Base-by-base conservation (phyloP, 208 protist species). In the Trypanosoma scelopori region DNA sequence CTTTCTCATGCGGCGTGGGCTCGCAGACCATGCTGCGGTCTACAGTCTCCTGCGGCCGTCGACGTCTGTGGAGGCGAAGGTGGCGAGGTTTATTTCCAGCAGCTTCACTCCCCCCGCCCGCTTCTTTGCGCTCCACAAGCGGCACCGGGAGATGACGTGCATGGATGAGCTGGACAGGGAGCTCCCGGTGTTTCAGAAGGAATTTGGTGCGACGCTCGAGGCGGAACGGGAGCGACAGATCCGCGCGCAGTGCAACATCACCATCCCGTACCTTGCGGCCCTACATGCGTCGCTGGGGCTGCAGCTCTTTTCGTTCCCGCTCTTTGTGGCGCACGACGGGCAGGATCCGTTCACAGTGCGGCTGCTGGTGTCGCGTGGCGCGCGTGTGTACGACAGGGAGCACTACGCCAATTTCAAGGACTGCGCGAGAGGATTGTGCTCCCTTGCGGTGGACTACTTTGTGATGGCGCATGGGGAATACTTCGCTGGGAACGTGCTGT, bases 391-490 rank as follows among this genome's bases (percentile, higher is more conserved):
- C 20, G 28, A 41, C 3, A 41, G 41, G 20, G 5, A 41, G 4
- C 30, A 57, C 30, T 57, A 57, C 20, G 5, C 12, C 1, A 1
- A 57, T 1, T 57, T 42, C 41, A 3, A 57, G 20, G 52, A 57
- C 20, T 57, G 52, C 28, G 12, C 30, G 6, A 3, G 27, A 20
- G 52, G 52, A n/a, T 18, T 57, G 28, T 57, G 52, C 37, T 23
- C 52, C 2, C 35, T 57, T 45, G n/a, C 52, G 1, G 52, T 57
- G 30, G 52, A 57, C 20, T 57, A 45, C 20, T 57, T 57, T 57
- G 30, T 57, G 6, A 27, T 57, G 20, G 37, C 28, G 15, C 9
- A 22, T n/a, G 52, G 27, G 18, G 20, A 57, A 16, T 57, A 57
- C 30, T 57, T 57, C 37, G 20, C 12, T 23, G 52, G 52, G 20